Evolutionary conservation across 192 early-diverging fungal genomes (phyloP), one percentile per base, ranked within the genome.

Genomic region (Entomortierella lignicola): DNA sequence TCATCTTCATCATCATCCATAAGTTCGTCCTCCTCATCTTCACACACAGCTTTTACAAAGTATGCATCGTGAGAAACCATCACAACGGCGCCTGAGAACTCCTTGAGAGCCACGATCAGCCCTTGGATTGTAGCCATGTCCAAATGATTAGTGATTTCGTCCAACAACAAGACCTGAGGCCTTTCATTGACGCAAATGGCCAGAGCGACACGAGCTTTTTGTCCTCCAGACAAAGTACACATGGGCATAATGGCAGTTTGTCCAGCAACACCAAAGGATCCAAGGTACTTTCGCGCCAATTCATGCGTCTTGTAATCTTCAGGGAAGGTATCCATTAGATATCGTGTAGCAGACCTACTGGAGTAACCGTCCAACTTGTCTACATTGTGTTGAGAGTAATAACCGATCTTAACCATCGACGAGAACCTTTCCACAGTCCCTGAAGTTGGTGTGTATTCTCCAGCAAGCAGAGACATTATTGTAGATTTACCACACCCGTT

Each of bases 111-210:
- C 0, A 91, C 85, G 26, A 91, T 84, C 31, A 97, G 81, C 13
- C 90, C 90, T 32, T 93, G 87, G 56, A 95, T 92, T 4, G 95
- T 94, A 39, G 89, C 86, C 85, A 96, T 94, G 83, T 98, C 96
- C 31, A 98, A 82, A 66, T 94, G 96, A 66, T 95, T 98, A 8
- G 95, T 95, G 60, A 93, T 91, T 66, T 95, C 93, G 77, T 95
- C 93, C 10, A 95, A 83, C 48, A 93, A 65, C 21, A 94, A 79
- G 55, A 95, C 63, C 63, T 95, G 91, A 34, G 92, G 91, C 55
- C 82, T 75, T 23, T 85, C 84, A 39, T 86, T 85, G 53, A 91
- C 82, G 74, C 91, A 87, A 8, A 89, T 72, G 2, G 93, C 92
- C 71, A 96, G 82, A 0, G 92, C 91, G 44, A 98, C 88, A 20